These are phyloP conservation scores for Apiospora pterosperma DNA, from an alignment of 2,329 filamentous ascomycete species.

Conservation along the genomic window DNA sequence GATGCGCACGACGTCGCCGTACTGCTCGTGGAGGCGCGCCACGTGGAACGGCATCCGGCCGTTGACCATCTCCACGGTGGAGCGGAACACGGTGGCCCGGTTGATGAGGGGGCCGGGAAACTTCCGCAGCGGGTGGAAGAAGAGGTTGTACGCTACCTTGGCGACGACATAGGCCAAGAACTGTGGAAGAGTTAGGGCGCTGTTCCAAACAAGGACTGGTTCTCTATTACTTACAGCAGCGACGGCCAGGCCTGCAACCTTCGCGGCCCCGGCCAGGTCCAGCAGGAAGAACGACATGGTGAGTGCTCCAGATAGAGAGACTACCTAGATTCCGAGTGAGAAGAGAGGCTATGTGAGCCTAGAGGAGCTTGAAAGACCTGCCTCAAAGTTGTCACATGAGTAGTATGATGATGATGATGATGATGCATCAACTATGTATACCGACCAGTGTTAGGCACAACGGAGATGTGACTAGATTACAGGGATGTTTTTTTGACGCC, in stretches of 20 bases:
- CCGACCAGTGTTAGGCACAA: background rate
- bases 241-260: background rate
- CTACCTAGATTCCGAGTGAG: background rate
- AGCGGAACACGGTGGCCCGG: conserved; percentile 1
- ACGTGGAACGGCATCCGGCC: conserved; percentile 15
- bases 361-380: background rate
- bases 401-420: background rate
- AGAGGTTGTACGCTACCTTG: conserved; percentile 1
- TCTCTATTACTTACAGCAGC: background rate
- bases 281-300: background rate
- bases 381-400: background rate
- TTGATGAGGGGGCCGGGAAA: conserved; percentile 3
- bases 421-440: background rate
- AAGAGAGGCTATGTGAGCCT: background rate
- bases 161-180: background rate
- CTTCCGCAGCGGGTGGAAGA: conserved; percentile 5
- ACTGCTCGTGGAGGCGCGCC: conserved; percentile 24
- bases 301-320: background rate
- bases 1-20: conserved; percentile 27
- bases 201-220: background rate
- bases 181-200: background rate
- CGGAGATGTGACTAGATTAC: background rate
- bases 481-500: background rate
- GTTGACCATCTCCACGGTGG: background rate
- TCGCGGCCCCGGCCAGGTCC: background rate